These are phyloP conservation scores for Verticillium nonalfalfae DNA, from an alignment of 2,329 filamentous ascomycete species.

Conservation along the genomic window DNA sequence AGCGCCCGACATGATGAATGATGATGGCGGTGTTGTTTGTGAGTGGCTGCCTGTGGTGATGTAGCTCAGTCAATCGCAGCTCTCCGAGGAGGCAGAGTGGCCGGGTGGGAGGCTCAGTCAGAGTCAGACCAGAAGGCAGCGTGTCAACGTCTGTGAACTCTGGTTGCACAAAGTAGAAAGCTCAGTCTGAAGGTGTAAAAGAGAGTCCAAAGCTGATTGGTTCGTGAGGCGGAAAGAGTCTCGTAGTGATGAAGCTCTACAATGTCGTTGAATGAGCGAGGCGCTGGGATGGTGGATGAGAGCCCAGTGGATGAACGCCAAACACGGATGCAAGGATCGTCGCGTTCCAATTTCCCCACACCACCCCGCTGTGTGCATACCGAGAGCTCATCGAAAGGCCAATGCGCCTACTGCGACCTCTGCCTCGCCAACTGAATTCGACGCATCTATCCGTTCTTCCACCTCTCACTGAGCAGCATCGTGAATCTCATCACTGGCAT, in stretches of 20 bases:
- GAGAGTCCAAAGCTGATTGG: background rate
- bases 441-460: background rate
- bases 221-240: background rate
- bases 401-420: background rate
- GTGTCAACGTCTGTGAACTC: no score
- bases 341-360: background rate
- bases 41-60: background rate
- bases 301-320: background rate
- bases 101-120: background rate
- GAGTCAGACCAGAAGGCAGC: no score
- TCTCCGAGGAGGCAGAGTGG: background rate
- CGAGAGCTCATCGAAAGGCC: background rate
- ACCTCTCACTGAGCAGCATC: background rate
- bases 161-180: no score
- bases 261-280: background rate
- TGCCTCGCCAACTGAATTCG: background rate
- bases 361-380: background rate
- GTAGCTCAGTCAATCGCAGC: background rate
- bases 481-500: background rate
- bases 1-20: slow-evolving; percentile 23
- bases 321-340: background rate
- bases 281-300: background rate
- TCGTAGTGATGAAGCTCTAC: background rate
- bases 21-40: slow-evolving; percentile 9
- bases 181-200: no score